These are phyloP conservation scores for Blastobotrys persicus DNA, from an alignment of 1,139 yeast species.

Conservation along the genomic window DNA sequence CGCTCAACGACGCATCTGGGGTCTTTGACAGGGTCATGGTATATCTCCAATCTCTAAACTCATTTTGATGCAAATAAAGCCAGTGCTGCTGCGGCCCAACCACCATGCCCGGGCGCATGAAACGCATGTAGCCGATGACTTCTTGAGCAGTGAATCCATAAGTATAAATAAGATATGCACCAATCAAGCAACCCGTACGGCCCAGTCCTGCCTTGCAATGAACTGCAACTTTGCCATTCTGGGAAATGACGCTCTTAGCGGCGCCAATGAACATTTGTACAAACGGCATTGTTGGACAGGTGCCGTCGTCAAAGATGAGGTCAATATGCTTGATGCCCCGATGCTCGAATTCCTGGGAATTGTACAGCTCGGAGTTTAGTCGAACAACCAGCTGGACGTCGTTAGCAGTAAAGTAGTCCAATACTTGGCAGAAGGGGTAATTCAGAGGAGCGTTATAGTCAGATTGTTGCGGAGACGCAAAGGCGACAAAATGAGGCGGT, in stretches of 20 bases:
- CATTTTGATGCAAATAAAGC: constrained; percentile 93
- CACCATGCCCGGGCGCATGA: constrained; percentile 97
- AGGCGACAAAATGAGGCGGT: constrained; percentile 92
- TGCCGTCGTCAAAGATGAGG: constrained; percentile 96
- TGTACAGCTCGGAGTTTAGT: constrained; percentile 86
- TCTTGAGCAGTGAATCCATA: constrained; percentile 97
- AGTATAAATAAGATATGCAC: constrained; percentile 93
- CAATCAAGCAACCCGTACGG: constrained; percentile 94
- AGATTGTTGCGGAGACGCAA: constrained; percentile 92
- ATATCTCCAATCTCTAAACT: constrained; percentile 92
- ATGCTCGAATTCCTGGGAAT: constrained; percentile 75
- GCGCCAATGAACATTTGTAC: constrained; percentile 94
- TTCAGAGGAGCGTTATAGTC: constrained; percentile 36
- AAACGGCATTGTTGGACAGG: constrained; percentile 92
- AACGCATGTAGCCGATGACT: constrained; percentile 94
- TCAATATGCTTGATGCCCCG: constrained; percentile 86
- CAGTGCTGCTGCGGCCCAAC: constrained; percentile 99
- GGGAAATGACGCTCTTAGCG: constrained; percentile 78
- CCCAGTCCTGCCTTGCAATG: constrained; percentile 99
- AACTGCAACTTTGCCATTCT: constrained; percentile 92
- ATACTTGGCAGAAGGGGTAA: constrained; percentile 62
- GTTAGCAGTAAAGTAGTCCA: constrained; percentile 66
- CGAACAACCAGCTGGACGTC: constrained; percentile 88
- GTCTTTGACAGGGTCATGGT: constrained; percentile 79
- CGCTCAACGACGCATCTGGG: constrained; percentile 74